Conservation (phyloP, 106 monocot species). For the Phalaenopsis aphrodite region DNA sequence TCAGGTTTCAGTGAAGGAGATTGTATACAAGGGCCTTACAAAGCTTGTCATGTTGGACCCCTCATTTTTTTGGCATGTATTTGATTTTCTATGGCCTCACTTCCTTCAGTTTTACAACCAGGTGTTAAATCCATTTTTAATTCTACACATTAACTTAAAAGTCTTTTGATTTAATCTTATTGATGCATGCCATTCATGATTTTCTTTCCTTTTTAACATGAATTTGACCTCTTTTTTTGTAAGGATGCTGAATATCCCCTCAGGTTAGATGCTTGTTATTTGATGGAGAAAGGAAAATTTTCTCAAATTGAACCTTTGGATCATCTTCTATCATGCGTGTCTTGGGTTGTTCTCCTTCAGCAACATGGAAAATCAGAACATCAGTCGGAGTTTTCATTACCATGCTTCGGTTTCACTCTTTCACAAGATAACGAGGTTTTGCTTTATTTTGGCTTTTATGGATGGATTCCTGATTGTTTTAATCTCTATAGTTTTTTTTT, state of each 20-base stretch:
- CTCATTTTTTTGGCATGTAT: slow-evolving; percentile 29
- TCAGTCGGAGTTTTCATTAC: slow-evolving; percentile 40
- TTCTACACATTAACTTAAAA: background rate
- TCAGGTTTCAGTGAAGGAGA: slow-evolving; percentile 67
- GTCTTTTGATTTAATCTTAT: background rate
- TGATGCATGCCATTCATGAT: background rate
- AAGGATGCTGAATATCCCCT: slow-evolving; percentile 60
- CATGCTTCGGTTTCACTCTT: slow-evolving; percentile 75
- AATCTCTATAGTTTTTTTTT: background rate
- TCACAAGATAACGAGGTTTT: slow-evolving; percentile 87
- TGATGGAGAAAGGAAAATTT: slow-evolving; percentile 50
- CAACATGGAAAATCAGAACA: slow-evolving; percentile 34
- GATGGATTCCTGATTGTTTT: background rate
- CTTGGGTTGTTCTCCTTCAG: slow-evolving; percentile 77
- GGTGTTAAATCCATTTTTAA: slow-evolving; percentile 25
- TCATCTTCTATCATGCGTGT: slow-evolving; percentile 62
- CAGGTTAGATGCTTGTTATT: slow-evolving; percentile 55
- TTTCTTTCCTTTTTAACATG: background rate
- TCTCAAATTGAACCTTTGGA: slow-evolving; percentile 68
- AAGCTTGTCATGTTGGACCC: slow-evolving; percentile 73
- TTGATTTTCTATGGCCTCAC: slow-evolving; percentile 91
- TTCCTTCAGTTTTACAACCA: slow-evolving; percentile 63
- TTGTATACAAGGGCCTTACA: slow-evolving; percentile 60
- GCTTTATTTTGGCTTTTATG: background rate
- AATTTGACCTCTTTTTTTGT: slow-evolving; percentile 1